Evolutionary conservation across 2,329 filamentous ascomycete species (phyloP).

Genomic region (Colletotrichum falcatum): DNA sequence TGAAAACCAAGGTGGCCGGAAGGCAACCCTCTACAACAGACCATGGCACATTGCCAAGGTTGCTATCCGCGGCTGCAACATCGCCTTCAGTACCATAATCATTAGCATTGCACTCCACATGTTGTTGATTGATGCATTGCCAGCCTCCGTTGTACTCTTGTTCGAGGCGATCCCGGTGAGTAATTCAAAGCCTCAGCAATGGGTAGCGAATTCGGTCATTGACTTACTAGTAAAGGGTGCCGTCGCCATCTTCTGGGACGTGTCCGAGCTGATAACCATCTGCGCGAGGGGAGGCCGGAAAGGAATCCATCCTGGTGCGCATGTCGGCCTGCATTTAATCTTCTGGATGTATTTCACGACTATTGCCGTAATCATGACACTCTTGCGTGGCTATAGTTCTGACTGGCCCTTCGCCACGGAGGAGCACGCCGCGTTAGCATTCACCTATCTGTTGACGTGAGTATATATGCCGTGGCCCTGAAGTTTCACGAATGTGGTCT

Average conservation of each 20-base stretch:
- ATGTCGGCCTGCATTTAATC: constrained; percentile 57
- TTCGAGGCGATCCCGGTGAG: constrained; percentile 25
- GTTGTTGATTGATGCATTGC: no score
- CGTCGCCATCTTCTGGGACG: constrained; percentile 52
- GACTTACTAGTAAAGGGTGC: constrained; percentile 47
- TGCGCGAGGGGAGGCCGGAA: constrained; percentile 48
- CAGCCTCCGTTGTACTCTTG: no score
- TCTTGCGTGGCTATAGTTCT: constrained; percentile 21
- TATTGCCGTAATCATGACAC: constrained; percentile 44
- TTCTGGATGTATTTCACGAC: constrained; percentile 55
- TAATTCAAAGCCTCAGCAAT: neutral
- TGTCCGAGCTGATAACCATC: constrained; percentile 54
- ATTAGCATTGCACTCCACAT: constrained; percentile 29
- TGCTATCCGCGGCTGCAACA: constrained; percentile 45
- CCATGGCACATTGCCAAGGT: constrained; percentile 49
- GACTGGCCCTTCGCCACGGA: constrained; percentile 1
- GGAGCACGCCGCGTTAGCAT: constrained; percentile 42
- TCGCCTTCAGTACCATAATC: constrained; percentile 45
- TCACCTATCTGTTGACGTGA: constrained; percentile 40
- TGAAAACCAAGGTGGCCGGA: constrained; percentile 16
- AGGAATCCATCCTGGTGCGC: constrained; percentile 58
- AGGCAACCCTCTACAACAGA: constrained; percentile 30
- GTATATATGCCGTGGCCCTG: neutral
- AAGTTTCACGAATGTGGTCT: neutral
- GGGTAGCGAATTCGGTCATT: neutral